A percentile compares a stretch with the other conserved stretches of the same genome.
Evolutionary conservation across 2,329 filamentous ascomycete species (phyloP).

Genomic region (Colletotrichum spinosum): DNA sequence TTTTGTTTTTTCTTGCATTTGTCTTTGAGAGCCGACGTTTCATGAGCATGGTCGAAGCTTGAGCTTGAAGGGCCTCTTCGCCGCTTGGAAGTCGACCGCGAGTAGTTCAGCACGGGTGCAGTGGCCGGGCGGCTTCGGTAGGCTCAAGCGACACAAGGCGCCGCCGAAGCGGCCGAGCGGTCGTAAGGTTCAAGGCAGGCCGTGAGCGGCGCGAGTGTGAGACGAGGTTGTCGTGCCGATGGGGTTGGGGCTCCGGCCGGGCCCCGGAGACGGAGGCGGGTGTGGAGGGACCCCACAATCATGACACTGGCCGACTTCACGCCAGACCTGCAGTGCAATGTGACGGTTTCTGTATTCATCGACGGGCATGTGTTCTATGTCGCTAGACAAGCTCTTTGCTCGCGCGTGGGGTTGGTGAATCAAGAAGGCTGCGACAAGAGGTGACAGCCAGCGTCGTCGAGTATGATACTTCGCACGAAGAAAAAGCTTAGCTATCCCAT

Average conservation of each 20-base stretch:
- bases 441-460: no score
- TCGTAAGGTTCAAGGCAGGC: slow-evolving; percentile 2
- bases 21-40: slow-evolving; percentile 13
- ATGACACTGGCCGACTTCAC: neutral
- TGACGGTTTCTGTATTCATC: no score
- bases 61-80: slow-evolving; percentile 13
- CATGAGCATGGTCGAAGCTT: slow-evolving; percentile 29
- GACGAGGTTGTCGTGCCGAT: slow-evolving; percentile 8
- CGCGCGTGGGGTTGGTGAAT: no score
- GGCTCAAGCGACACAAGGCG: slow-evolving; percentile 15
- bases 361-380: no score
- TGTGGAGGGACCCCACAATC: neutral
- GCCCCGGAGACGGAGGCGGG: neutral
- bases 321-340: neutral
- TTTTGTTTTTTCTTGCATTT: slow-evolving; percentile 4
- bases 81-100: slow-evolving; percentile 3
- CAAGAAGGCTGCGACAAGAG: no score
- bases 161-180: slow-evolving; percentile 14
- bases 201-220: neutral
- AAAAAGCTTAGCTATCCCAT: no score
- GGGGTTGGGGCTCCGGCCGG: slow-evolving; percentile 8
- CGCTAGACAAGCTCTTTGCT: no score
- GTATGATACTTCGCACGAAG: no score
- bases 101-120: slow-evolving; percentile 12
- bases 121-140: slow-evolving; percentile 18